A percentile compares a stretch with the other conserved stretches of the same genome.
phyloP scores from a whole-genome alignment of 2,329 filamentous ascomycete genomes.

The Boeremia lycopersici region DNA sequence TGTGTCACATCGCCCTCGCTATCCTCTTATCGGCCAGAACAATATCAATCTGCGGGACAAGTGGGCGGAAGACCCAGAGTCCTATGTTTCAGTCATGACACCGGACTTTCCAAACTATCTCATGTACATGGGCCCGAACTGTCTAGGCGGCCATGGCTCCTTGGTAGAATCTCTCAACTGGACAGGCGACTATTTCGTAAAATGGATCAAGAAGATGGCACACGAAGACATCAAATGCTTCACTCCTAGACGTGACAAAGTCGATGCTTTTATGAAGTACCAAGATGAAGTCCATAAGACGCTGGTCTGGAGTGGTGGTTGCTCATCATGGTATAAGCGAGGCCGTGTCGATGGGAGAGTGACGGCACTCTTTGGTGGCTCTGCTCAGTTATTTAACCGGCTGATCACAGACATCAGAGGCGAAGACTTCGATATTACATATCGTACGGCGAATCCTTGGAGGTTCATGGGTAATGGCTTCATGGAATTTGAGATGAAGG shows the following conservation, averaged over 20 bases:
- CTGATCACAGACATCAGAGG: slow-evolving; percentile 46
- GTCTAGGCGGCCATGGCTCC: slow-evolving; percentile 26
- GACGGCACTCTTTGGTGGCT: slow-evolving; percentile 26
- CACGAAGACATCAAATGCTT: slow-evolving; percentile 28
- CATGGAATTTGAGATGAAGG: slow-evolving; percentile 49
- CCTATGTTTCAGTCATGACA: slow-evolving; percentile 46
- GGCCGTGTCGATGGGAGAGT: slow-evolving; percentile 24
- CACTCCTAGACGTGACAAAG: slow-evolving; percentile 19
- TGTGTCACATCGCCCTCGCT: slow-evolving; percentile 50
- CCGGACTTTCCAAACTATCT: slow-evolving; percentile 19
- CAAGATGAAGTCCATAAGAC: slow-evolving; percentile 27
- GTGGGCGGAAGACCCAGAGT: slow-evolving; percentile 47
- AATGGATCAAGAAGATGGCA: slow-evolving; percentile 32
- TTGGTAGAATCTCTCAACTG: slow-evolving; percentile 26
- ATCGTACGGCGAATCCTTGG: slow-evolving; percentile 53
- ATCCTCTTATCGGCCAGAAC: slow-evolving; percentile 49
- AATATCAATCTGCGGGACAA: slow-evolving; percentile 48
- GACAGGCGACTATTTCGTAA: slow-evolving; percentile 29
- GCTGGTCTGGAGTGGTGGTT: slow-evolving; percentile 27
- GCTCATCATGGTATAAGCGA: slow-evolving; percentile 27
- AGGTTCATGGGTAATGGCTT: slow-evolving; percentile 58
- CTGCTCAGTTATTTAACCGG: slow-evolving; percentile 25
- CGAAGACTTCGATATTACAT: slow-evolving; percentile 58
- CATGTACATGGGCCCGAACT: slow-evolving; percentile 33
- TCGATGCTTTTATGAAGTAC: slow-evolving; percentile 26